These are phyloP conservation scores for Penicillium fuscoglaucum DNA, from an alignment of 2,329 filamentous ascomycete species.

Conservation along the genomic window DNA sequence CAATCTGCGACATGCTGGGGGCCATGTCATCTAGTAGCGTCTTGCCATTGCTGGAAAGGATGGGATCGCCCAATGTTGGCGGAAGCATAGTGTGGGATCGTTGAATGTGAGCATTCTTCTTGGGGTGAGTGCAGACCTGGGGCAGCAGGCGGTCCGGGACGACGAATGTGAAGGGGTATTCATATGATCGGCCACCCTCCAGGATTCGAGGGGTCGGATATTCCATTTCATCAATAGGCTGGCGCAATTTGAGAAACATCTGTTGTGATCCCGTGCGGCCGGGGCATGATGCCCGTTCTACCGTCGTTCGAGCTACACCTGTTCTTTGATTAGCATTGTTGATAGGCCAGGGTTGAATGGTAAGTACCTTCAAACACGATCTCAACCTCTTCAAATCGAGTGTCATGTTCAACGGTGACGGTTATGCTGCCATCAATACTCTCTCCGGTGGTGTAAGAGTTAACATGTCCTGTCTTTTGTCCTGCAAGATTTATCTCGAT, in stretches of 20 bases:
- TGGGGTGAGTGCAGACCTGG: constrained; percentile 57
- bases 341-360: background rate
- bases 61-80: constrained; percentile 61
- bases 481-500: constrained; percentile 33
- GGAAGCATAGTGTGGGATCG: constrained; percentile 60
- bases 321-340: background rate
- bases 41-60: constrained; percentile 52
- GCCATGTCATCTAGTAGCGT: constrained; percentile 60
- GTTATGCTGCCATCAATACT: constrained; percentile 55
- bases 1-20: constrained; percentile 62
- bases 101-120: constrained; percentile 53
- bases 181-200: constrained; percentile 56
- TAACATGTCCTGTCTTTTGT: constrained; percentile 41
- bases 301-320: constrained; percentile 54
- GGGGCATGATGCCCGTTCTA: constrained; percentile 57
- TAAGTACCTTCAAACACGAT: constrained; percentile 57
- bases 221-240: constrained; percentile 56
- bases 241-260: constrained; percentile 61
- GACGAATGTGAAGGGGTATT: constrained; percentile 64
- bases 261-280: constrained; percentile 59
- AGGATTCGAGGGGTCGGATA: constrained; percentile 58
- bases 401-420: constrained; percentile 54
- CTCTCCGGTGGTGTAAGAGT: constrained; percentile 59
- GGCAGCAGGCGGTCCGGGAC: constrained; percentile 62
- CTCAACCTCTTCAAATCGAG: constrained; percentile 58